A percentile compares a stretch with the other conserved stretches of the same genome.
Conservation (phyloP, 306 rosid species). For the Abrus pulchellus region DNA sequence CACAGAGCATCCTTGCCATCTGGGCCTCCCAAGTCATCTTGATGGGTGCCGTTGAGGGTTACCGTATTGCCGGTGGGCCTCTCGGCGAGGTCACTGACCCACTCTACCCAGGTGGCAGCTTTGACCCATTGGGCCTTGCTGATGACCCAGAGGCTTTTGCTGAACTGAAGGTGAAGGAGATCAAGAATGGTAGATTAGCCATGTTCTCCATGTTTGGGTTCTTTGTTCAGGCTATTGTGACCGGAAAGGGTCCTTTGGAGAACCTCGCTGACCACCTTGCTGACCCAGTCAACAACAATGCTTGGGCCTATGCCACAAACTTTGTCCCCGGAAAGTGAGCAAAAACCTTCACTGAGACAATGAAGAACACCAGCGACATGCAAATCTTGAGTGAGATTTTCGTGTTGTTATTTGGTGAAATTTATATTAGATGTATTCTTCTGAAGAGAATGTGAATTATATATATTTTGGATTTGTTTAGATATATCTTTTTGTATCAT, state of each 20-base stretch:
- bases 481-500: neutral
- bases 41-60: constrained; percentile 42
- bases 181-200: constrained; percentile 36
- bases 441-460: neutral
- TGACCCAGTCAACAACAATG: constrained; percentile 37
- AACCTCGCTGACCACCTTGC: constrained; percentile 22
- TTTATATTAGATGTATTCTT: neutral
- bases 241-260: constrained; percentile 32
- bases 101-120: constrained; percentile 28
- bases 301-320: constrained; percentile 41
- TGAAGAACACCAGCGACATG: too few relatives aligned
- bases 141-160: constrained; percentile 37
- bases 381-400: neutral
- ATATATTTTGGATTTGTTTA: neutral
- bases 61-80: constrained; percentile 41
- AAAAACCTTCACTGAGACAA: too few relatives aligned
- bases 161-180: constrained; percentile 28
- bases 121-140: constrained; percentile 43
- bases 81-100: constrained; percentile 38
- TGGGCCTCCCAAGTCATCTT: constrained; percentile 36
- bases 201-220: constrained; percentile 39
- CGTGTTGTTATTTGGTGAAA: neutral
- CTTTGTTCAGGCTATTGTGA: constrained; percentile 36
- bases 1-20: constrained; percentile 39
- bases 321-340: constrained; percentile 34